Evolutionary conservation across 2,329 filamentous ascomycete species (phyloP).

Genomic region (Talaromyces islandicus): DNA sequence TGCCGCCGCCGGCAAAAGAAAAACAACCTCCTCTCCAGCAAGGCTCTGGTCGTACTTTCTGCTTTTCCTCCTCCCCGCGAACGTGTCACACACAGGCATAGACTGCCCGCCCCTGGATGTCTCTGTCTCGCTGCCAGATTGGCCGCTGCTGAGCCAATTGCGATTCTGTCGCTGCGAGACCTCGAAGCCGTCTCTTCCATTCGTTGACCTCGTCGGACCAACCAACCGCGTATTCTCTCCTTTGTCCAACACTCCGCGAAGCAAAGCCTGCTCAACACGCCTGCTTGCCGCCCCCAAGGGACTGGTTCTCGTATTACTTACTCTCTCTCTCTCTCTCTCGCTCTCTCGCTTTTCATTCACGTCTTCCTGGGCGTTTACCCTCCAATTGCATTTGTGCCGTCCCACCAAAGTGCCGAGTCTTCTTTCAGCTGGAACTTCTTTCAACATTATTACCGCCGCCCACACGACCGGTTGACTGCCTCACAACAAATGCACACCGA

Average conservation of each 20-base stretch:
- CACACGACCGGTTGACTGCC: not conserved
- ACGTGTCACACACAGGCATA: constrained; percentile 6
- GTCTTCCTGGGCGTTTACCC: not conserved
- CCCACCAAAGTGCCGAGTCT: not conserved
- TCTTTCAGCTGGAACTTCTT: not conserved
- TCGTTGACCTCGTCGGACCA: constrained; percentile 2
- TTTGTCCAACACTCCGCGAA: constrained; percentile 2
- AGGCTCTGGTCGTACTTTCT: not conserved
- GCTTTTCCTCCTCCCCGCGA: not conserved
- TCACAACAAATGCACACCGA: constrained; percentile 36
- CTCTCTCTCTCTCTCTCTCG: not conserved
- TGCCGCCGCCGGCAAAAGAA: not conserved
- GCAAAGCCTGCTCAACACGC: constrained; percentile 3
- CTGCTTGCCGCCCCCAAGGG: not conserved
- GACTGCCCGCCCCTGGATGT: constrained; percentile 3
- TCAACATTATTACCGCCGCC: not conserved
- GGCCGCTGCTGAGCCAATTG: not conserved
- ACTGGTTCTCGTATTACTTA: not conserved
- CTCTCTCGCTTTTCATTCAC: not conserved
- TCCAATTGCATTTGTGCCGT: constrained; percentile 1
- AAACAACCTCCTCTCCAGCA: not conserved
- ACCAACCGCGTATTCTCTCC: constrained; percentile 4
- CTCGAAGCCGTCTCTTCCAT: constrained; percentile 9
- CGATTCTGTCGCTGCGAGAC: constrained; percentile 5
- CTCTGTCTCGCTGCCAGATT: not conserved